Base-by-base conservation (phyloP, 176 grass and related monocot species). In the Oryza brachyantha region DNA sequence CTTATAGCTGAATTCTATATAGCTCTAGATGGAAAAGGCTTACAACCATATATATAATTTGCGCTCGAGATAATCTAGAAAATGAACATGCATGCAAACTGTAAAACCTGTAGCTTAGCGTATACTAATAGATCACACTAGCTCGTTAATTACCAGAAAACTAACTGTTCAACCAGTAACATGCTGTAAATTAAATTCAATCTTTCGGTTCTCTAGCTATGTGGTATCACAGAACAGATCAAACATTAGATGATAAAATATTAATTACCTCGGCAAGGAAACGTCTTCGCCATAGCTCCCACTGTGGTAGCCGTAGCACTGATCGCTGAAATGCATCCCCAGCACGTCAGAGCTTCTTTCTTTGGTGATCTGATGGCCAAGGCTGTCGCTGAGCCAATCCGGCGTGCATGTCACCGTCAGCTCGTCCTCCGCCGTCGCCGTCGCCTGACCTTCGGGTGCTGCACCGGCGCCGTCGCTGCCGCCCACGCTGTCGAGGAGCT, bases 401-500 rank as follows among this genome's bases (percentile, higher is more conserved):
- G 59, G 31, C 62, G 66, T 74, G 31, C 31, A 37, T 16, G 8
- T 34, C 28, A 36, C 22, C 2, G 46, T 57, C 52, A 22, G 52
- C 21, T 57, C 45, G 13, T 57, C 78, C 25, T 62, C 73, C 74
- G 9, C 16, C 24, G 78, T 79, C 28, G 35, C 52, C 40, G 5
- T 22, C 13, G 6, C 3, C 50, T 54, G 19, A 17, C 50, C 83
- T 24, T 29, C 52, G 32, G 21, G 31, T 6, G 8, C 7, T 10
- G 13, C 43, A 11, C 19, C 29, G 22, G 31, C 31, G 29, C 63
- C 29, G 21, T 78, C 71, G 60, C 60, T 81, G 21, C 64, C 89
- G 34, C 92, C 89, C 63, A 92, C 78, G 78, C 80, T 90, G 77
- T 91, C 87, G 16, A 98, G 86, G 66, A 94, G 89, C 32, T 83